Percentiles rank a stretch among this genome's conserved stretches.
Evolutionary conservation across 2,329 filamentous ascomycete genomes (phyloP).

Genomic region (Xylaria sp.): DNA sequence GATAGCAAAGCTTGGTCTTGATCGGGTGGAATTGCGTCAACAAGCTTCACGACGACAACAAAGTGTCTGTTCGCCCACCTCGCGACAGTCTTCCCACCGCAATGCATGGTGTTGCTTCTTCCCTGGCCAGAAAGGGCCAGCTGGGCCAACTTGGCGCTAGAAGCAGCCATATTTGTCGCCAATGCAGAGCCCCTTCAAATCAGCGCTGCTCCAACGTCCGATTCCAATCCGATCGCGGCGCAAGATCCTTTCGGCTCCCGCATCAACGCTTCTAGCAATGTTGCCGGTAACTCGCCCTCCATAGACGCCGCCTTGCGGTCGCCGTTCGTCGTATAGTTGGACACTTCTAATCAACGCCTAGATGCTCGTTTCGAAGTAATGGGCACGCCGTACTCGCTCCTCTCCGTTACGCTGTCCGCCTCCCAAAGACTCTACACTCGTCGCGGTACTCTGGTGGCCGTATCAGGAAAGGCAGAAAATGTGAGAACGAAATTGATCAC

Average conservation of each 20-base stretch:
- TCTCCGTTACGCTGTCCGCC: slow-evolving; percentile 90
- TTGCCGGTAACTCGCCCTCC: slow-evolving; percentile 51
- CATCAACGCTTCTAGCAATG: slow-evolving; percentile 52
- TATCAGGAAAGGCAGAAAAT: slow-evolving; percentile 90
- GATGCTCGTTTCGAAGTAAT: slow-evolving; percentile 96
- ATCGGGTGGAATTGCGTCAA: slow-evolving; percentile 20
- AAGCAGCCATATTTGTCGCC: slow-evolving; percentile 53
- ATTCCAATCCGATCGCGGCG: slow-evolving; percentile 56
- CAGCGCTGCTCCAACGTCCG: slow-evolving; percentile 64
- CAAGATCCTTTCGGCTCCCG: slow-evolving; percentile 62
- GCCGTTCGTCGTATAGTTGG: not conserved
- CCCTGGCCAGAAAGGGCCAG: slow-evolving; percentile 35
- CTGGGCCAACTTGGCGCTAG: slow-evolving; percentile 30
- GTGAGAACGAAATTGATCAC: slow-evolving; percentile 52
- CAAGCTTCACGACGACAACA: slow-evolving; percentile 16
- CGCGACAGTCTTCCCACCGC: slow-evolving; percentile 12
- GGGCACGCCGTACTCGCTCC: slow-evolving; percentile 87
- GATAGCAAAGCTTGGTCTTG: not conserved
- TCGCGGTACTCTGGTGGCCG: slow-evolving; percentile 85
- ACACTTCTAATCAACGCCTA: slow-evolving; percentile 45
- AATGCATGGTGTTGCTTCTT: slow-evolving; percentile 40
- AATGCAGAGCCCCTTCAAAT: slow-evolving; percentile 68
- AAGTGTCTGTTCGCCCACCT: not conserved
- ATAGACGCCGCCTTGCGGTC: not conserved
- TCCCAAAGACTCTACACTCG: slow-evolving; percentile 94